Percentiles rank a stretch among this genome's conserved stretches.
phyloP scores from a whole-genome alignment of 2,329 filamentous ascomycete species.

The Pseudocercospora musae region DNA sequence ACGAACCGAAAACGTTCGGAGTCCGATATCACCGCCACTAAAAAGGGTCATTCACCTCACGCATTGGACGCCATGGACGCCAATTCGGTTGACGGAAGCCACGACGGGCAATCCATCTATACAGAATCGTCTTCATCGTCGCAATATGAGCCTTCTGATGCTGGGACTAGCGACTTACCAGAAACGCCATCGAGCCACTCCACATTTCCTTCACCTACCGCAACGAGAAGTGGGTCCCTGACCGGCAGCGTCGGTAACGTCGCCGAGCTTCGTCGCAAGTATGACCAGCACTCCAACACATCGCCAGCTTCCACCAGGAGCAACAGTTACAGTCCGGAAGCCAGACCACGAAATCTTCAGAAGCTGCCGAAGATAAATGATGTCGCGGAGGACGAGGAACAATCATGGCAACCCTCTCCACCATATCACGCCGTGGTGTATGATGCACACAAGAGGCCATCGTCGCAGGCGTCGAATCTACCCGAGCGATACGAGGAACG shows the following conservation, averaged over 20 bases:
- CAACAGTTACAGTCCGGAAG: slow-evolving; percentile 20
- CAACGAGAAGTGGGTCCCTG: slow-evolving; percentile 21
- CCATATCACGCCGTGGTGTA: slow-evolving; percentile 3
- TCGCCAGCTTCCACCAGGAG: slow-evolving; percentile 12
- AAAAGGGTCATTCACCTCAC: slow-evolving; percentile 18
- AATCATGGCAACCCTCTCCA: slow-evolving; percentile 6
- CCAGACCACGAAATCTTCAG: slow-evolving; percentile 12
- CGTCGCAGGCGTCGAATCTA: slow-evolving; percentile 18
- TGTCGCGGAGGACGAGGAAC: slow-evolving; percentile 14
- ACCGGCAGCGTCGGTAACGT: slow-evolving; percentile 31
- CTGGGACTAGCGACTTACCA: slow-evolving; percentile 31
- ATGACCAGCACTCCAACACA: slow-evolving; percentile 25
- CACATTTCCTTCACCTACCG: slow-evolving; percentile 31
- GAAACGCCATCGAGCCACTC: slow-evolving; percentile 34
- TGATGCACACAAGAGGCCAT: slow-evolving; percentile 19
- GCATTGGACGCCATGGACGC: slow-evolving; percentile 33
- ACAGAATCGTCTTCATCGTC: slow-evolving; percentile 30
- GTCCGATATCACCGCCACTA: slow-evolving; percentile 16
- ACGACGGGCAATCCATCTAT: slow-evolving; percentile 24
- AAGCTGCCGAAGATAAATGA: slow-evolving; percentile 12
- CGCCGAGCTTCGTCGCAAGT: slow-evolving; percentile 30
- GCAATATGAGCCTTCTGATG: slow-evolving; percentile 32
- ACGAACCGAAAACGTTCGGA: slow-evolving; percentile 11
- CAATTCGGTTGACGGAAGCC: slow-evolving; percentile 19
- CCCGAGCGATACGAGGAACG: slow-evolving; percentile 16